Evolutionary conservation across 495 filamentous ascomycete genomes (phyloP), one percentile per base, ranked within the genome.

Genomic region (Rhizodiscina lignyota): DNA sequence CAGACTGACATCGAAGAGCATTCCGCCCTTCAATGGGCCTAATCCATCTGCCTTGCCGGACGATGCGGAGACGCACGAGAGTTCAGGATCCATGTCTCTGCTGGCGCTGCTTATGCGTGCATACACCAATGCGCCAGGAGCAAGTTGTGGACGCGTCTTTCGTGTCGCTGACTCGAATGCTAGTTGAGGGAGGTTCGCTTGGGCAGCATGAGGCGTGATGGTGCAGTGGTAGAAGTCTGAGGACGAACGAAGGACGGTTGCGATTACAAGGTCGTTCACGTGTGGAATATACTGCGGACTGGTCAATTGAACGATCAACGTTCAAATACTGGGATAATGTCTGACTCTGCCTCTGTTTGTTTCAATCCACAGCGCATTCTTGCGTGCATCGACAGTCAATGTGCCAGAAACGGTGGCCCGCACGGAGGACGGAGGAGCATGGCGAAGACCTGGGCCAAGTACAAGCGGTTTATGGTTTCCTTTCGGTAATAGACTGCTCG

Each of bases 21-120:
- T 94, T 2, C 89, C 91, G 10, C 79, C 83, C 18, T 67, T 78
- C 35, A 97, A 53, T 19, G 81, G 81, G 1, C 89, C 89, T 34
- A 96, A 61, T 0, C 87, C 91, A 26, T 93, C 86, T 4, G 77
- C 69, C 41, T 91, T 92, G 5, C 89, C 89, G 1, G 86, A 94
- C 1, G 74, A 64, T 0, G 81, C 67, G 17, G 8, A 6, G 16
- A 89, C 79, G 51, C 89, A 96, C 35, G 85, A 80, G 4, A 97
- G 63, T 51, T 97, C 89, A 0, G 83, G 70, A 44, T 94, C 83
- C 58, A 83, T 80, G 48, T 85, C 77, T 28, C 74, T 73, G 32
- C 81, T 77, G 8, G 85, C 68, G 8, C 76, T 62, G 0, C 71
- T 66, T 21, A 89, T 63, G 22, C 89, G 75, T 10, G 85, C 86